A percentile compares a stretch with the other conserved stretches of the same genome.
Evolutionary conservation across 805 yeast species (phyloP).

Genomic region (Yarrowia sp.): DNA sequence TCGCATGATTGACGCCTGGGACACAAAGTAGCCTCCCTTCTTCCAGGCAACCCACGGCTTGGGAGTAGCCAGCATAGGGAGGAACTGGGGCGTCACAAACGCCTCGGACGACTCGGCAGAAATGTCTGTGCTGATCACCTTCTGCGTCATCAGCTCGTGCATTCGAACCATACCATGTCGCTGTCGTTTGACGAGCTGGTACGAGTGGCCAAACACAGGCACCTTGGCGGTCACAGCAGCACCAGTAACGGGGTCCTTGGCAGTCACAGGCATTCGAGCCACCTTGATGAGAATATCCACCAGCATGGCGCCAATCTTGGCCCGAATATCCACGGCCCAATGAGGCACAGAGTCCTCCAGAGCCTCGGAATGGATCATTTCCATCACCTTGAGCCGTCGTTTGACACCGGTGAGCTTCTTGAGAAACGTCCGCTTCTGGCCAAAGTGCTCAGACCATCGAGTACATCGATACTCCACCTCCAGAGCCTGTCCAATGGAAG

Average conservation of each 20-base stretch:
- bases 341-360: slow-evolving; percentile 28
- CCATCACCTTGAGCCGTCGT: background rate
- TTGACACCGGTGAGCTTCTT: slow-evolving; percentile 12
- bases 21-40: slow-evolving; percentile 78
- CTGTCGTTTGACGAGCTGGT: slow-evolving; percentile 74
- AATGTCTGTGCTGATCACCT: slow-evolving; percentile 58
- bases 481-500: slow-evolving; percentile 76
- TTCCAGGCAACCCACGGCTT: slow-evolving; percentile 79
- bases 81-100: slow-evolving; percentile 65
- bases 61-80: slow-evolving; percentile 94
- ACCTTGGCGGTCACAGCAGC: slow-evolving; percentile 63
- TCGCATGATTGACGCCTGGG: slow-evolving; percentile 64
- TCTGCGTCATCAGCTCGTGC: slow-evolving; percentile 64
- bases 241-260: slow-evolving; percentile 76
- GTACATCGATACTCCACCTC: slow-evolving; percentile 66
- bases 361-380: background rate
- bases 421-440: background rate
- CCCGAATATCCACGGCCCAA: slow-evolving; percentile 57
- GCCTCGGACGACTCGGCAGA: slow-evolving; percentile 53
- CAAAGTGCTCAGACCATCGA: slow-evolving; percentile 23
- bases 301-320: slow-evolving; percentile 78
- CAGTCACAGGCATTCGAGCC: slow-evolving; percentile 76
- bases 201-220: slow-evolving; percentile 88
- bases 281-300: slow-evolving; percentile 72
- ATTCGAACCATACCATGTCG: slow-evolving; percentile 77